phyloP scores from a whole-genome alignment of 208 protist species.

The Porcisia deanei region DNA sequence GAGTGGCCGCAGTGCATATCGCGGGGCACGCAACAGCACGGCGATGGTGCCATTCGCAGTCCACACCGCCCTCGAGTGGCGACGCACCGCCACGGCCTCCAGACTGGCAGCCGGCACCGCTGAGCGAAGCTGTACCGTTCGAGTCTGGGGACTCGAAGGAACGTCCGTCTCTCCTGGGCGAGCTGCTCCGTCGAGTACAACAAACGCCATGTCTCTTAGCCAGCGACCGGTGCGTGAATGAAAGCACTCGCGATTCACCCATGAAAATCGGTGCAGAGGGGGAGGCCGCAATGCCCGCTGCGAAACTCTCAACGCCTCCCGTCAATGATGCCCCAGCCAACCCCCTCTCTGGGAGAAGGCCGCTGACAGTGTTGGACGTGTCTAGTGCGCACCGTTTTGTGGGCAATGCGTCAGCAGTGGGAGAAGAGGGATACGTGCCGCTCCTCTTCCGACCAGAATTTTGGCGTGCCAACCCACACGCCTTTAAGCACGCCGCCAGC shows the following conservation, averaged over 20 bases:
- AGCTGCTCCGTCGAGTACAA: constrained; percentile 6
- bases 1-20: background rate
- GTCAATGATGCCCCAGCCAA: background rate
- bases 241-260: background rate
- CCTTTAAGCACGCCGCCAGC: background rate
- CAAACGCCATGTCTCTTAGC: background rate
- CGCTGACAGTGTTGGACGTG: background rate
- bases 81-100: background rate
- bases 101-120: background rate
- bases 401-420: too few species aligned
- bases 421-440: constrained; percentile 18
- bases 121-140: background rate
- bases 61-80: background rate
- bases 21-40: background rate
- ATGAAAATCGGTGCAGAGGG: background rate
- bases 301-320: background rate
- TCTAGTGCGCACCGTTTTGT: background rate
- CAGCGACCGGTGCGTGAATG: background rate
- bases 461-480: background rate
- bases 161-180: background rate
- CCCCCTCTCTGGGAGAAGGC: background rate
- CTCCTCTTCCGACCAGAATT: constrained; percentile 31
- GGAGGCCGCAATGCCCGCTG: background rate
- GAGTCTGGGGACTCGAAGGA: background rate
- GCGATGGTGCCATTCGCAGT: constrained; percentile 1